Evolutionary conservation across 331 rosid genomes (phyloP).

Genomic region (Malus hybrid): DNA sequence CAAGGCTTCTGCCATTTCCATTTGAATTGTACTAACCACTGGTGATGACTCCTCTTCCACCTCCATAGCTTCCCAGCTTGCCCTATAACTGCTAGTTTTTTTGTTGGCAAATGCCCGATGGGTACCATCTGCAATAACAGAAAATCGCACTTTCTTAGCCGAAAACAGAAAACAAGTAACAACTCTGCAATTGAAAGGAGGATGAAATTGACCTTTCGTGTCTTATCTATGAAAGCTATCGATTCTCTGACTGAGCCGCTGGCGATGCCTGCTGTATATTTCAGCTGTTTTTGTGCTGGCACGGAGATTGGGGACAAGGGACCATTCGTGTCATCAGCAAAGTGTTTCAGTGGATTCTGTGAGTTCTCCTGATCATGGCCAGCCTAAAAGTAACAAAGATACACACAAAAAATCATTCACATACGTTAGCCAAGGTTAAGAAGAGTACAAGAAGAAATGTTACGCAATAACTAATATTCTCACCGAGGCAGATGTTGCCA

Average conservation of each 20-base stretch:
- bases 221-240: conserved; percentile 56
- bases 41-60: conserved; percentile 99
- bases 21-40: conserved; percentile 89
- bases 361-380: conserved; percentile 51
- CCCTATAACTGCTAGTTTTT: conserved; percentile 77
- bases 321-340: conserved; percentile 58
- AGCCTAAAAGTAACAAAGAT: conserved; percentile 21
- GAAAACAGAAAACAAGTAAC: conserved; percentile 12
- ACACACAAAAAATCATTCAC: background rate
- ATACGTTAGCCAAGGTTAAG: conserved; percentile 2
- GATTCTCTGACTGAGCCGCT: conserved; percentile 61
- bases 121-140: conserved; percentile 76
- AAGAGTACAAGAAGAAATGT: background rate
- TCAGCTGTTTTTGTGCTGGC: conserved; percentile 86
- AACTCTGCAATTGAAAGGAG: conserved; percentile 11
- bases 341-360: conserved; percentile 57
- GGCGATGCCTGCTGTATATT: conserved; percentile 82
- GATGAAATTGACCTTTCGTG: conserved; percentile 51
- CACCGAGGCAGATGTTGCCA: conserved; percentile 76
- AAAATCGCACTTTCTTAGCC: conserved; percentile 21
- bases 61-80: conserved; percentile 97
- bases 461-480: conserved; percentile 17
- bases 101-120: conserved; percentile 72
- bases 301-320: conserved; percentile 71
- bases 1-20: conserved; percentile 99